Conservation (phyloP, 345 rosid species). For the Odontarrhena argentea region DNA sequence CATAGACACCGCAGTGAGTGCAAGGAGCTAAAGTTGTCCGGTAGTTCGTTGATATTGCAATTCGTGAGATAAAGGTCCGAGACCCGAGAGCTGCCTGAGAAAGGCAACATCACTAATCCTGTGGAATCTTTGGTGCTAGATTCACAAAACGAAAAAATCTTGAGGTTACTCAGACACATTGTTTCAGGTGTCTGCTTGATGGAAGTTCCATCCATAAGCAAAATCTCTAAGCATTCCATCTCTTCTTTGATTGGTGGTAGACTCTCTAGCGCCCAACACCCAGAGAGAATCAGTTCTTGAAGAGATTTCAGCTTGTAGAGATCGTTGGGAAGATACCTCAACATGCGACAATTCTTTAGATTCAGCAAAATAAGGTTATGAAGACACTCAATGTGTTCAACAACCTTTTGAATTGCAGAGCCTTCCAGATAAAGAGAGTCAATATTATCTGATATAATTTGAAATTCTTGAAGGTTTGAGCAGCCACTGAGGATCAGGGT, state of each 20-base stretch:
- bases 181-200: constrained; percentile 20
- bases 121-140: constrained; percentile 21
- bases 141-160: constrained; percentile 29
- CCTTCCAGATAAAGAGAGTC: constrained; percentile 31
- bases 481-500: constrained; percentile 39
- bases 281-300: constrained; percentile 38
- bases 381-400: constrained; percentile 27
- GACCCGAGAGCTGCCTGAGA: background rate
- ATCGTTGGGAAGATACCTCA: constrained; percentile 32
- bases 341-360: constrained; percentile 29
- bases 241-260: constrained; percentile 30
- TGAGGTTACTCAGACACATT: constrained; percentile 25
- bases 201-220: constrained; percentile 37
- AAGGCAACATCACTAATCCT: constrained; percentile 10
- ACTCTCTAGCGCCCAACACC: constrained; percentile 29
- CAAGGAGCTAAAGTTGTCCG: constrained; percentile 15
- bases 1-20: constrained; percentile 19
- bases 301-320: constrained; percentile 39
- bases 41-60: constrained; percentile 21
- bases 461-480: constrained; percentile 32
- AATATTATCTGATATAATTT: constrained; percentile 31
- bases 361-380: constrained; percentile 30
- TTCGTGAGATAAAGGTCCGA: constrained; percentile 35
- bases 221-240: constrained; percentile 37
- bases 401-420: constrained; percentile 32